Base-by-base conservation (phyloP, 1,139 yeast genomes). In the Yamadazyma kanchanaburiensis region DNA sequence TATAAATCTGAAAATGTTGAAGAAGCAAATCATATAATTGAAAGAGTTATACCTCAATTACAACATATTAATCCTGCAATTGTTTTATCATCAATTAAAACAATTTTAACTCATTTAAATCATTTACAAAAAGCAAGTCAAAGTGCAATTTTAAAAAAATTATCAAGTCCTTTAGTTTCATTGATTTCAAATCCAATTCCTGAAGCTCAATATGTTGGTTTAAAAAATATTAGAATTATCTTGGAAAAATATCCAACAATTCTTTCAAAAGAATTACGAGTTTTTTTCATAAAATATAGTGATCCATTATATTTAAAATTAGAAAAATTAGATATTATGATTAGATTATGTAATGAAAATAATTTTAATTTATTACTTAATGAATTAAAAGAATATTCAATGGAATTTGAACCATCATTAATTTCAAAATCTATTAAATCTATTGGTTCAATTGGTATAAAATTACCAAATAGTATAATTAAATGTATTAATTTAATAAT, bases 21-120 rank as follows among this genome's bases (percentile, higher is more conserved):
- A 15, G 95, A 89, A 49, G 88, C 95, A 2, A 78, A 74, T 42
- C 91, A 86, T 52, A 87, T 94, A 33, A 76, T 94, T 40, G 97
- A 89, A 52, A 71, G 96, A 40, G 89, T 88, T 6, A 76, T 86
- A 5, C 98, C 99, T 6, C 98, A 91, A 58, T 74, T 94, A 48
- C 99, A 94, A 60, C 99, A 94, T 56, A 97, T 86, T 18, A 94
- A 94, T 53, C 95, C 98, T 1, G 84, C 96, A 3, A 97, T 94
- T 20, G 97, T 94, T 3, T 66, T 94, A 44, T 78, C 89, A 19
- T 77, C 96, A 0, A 80, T 94, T 39, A 87, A 88, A 51, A 87
- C 87, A 2, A 78, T 91, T 7, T 57, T 94, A 21, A 77, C 77
- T 37, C 95, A 88, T 53, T 44, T 86, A 32, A 77, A 76, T n/a